A percentile compares a stretch with the other conserved stretches of the same genome.
Evolutionary conservation across 176 grass and related monocot genomes (phyloP).

Genomic region (Oryza australiensis): DNA sequence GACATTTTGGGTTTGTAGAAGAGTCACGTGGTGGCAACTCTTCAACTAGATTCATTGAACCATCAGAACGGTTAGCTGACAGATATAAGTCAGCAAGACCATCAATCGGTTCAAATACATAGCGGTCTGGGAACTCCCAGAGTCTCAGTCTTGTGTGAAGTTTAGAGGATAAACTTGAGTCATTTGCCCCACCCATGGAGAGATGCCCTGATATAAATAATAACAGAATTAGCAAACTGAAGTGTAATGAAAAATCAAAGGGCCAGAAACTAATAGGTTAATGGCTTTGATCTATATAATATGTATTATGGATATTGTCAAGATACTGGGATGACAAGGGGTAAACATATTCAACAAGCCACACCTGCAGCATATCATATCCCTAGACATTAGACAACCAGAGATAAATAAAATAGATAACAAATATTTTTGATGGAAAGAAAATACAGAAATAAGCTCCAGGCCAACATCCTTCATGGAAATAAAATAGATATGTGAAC

Average conservation of each 20-base stretch:
- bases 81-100: slow-evolving; percentile 73
- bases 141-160: slow-evolving; percentile 78
- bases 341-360: not conserved
- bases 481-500: slow-evolving; percentile 14
- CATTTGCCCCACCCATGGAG: slow-evolving; percentile 47
- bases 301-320: not conserved
- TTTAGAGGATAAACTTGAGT: slow-evolving; percentile 38
- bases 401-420: not conserved
- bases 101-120: slow-evolving; percentile 89
- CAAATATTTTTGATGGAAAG: not conserved
- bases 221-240: not conserved
- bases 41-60: slow-evolving; percentile 75
- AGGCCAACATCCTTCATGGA: not conserved
- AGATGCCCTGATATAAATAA: slow-evolving; percentile 43
- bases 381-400: not conserved
- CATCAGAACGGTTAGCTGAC: slow-evolving; percentile 71
- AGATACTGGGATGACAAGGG: slow-evolving; percentile 5
- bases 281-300: not conserved
- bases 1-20: slow-evolving; percentile 54
- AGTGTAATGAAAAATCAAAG: slow-evolving; percentile 21
- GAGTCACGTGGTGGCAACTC: slow-evolving; percentile 56
- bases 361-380: not conserved
- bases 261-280: not conserved
- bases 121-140: slow-evolving; percentile 80
- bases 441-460: not conserved